These are phyloP conservation scores for Verticillium dahliae DNA, from an alignment of 2,329 filamentous ascomycete genomes.

Conservation along the genomic window DNA sequence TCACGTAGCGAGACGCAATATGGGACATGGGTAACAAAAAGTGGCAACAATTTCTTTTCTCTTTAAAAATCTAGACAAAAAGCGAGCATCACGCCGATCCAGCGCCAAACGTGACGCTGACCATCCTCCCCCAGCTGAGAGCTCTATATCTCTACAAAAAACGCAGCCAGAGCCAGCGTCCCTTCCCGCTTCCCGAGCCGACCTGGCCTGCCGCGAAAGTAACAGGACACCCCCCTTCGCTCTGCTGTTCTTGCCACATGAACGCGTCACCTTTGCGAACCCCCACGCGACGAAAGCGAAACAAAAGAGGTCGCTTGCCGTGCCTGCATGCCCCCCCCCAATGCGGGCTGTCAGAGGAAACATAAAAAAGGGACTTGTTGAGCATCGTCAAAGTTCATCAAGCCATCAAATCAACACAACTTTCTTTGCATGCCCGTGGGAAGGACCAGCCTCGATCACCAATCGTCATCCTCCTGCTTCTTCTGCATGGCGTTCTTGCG, in stretches of 20 bases:
- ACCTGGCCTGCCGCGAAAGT: not conserved
- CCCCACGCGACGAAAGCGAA: not conserved
- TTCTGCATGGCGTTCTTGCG: slow-evolving; percentile 71
- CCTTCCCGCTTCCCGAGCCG: not conserved
- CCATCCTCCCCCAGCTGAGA: not conserved
- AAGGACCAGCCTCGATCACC: slow-evolving; percentile 33
- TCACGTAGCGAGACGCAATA: not conserved
- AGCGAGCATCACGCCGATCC: not conserved
- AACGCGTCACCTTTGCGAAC: not conserved
- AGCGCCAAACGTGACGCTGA: not conserved
- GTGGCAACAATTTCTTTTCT: not conserved
- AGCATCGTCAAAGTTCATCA: not conserved
- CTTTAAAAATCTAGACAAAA: not conserved
- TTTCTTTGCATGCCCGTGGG: not conserved
- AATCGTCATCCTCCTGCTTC: slow-evolving; percentile 62
- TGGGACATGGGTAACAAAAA: not conserved
- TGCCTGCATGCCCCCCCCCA: not conserved
- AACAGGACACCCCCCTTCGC: not conserved
- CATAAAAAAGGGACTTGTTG: not conserved
- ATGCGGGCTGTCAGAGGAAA: not conserved
- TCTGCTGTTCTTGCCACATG: not conserved
- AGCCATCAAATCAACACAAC: not conserved
- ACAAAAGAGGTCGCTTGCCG: not conserved
- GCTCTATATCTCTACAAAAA: not conserved
- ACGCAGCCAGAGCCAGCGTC: not conserved